Base-by-base conservation (phyloP, 768 basidiomycete species). In the Phylloporus sp. region DNA sequence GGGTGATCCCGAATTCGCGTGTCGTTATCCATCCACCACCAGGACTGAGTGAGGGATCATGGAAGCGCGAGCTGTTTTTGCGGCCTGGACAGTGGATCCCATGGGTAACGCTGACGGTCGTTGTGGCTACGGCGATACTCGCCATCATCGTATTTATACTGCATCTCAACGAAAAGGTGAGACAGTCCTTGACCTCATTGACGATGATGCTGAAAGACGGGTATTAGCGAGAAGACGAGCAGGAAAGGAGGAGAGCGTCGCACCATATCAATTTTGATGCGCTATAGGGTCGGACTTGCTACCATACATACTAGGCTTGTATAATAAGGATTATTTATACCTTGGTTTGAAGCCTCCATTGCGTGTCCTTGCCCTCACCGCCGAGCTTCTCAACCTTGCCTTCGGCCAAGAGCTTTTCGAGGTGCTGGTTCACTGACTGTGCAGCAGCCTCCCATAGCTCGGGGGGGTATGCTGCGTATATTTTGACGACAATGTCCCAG, bases 221-320 rank as follows among this genome's bases (percentile, higher is more conserved):
- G 36, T 45, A 57, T 22, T 66, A 95, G 93, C 78, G 91, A 54
- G 95, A 97, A 65, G 95, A 98, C 66, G 95, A 99, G 71, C 66
- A 88, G 61, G 95, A 99, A 68, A 70, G 94, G 52, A 79, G 91
- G 61, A 79, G 87, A 59, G 82, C 85, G 27, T 86, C 94, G n/a
- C 93, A 97, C 70, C 87, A 92, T 62, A 95, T 99, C 69, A 99
- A 99, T 59, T 97, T 99, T 62, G 93, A 95, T 67, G 95, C 95
- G 12, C 73, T 97, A 61, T 97, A 76, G 41, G 24, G 5, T 20
- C n/a, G 15, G 8, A 32, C 28, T 48, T 31, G 50, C 26, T 56
- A 63, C 50, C 47, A 42, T 61, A 69, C 42, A 61, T 28, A 35
- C 51, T 56, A 57, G 15, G 28, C 18, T 27, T 49, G 53, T 53